Evolutionary conservation across 2,329 filamentous ascomycete genomes (phyloP), one percentile per base, ranked within the genome.

Genomic region (Chrysoporthe puriensis): DNA sequence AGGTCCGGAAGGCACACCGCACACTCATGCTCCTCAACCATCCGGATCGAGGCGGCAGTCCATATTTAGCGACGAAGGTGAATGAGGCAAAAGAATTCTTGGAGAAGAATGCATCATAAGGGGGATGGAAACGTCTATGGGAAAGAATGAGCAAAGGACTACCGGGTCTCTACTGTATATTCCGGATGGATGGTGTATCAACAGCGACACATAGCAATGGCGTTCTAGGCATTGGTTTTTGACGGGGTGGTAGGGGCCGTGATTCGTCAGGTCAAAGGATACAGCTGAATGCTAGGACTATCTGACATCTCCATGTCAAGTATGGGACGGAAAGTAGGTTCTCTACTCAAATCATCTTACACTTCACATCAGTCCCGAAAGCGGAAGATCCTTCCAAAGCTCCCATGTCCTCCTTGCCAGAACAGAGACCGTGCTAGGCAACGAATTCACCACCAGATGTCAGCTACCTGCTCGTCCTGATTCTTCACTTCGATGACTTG

Each of bases 21-120:
- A 93, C 90, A 65, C 88, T 98, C 73, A 99, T 99, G 95, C 88
- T 99, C 66, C 85, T 97, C 72, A 99, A 99, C 85, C 96, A 99
- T 80, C 96, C 96, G 71, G 96, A 99, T 85, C 91, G 96, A 77
- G 96, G 96, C 72, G 96, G 96, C 50, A 97, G 94, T 77, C 96
- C 96, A 8, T 99, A 98, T 78, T 83, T 99, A 57, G 96, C 96
- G 16, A 97, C 94, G 64, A 99, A 99, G 81, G 91, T 99, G 77
- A 99, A 99, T 81, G 96, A 99, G 80, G 96, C 96, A 50, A 99
- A 99, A 81, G 95, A 98, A 78, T 88, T 98, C 71, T 78, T 99
- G 73, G 96, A 99, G 78, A 97, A 97, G 80, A 84, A 82, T 64
- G 68, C 73, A 18, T 72, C 71, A 62, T 76, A 50, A 73, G 43